A percentile compares a stretch with the other conserved stretches of the same genome.
Evolutionary conservation across 2,329 filamentous ascomycete species (phyloP).

Genomic region (Ceratocystis destructans): DNA sequence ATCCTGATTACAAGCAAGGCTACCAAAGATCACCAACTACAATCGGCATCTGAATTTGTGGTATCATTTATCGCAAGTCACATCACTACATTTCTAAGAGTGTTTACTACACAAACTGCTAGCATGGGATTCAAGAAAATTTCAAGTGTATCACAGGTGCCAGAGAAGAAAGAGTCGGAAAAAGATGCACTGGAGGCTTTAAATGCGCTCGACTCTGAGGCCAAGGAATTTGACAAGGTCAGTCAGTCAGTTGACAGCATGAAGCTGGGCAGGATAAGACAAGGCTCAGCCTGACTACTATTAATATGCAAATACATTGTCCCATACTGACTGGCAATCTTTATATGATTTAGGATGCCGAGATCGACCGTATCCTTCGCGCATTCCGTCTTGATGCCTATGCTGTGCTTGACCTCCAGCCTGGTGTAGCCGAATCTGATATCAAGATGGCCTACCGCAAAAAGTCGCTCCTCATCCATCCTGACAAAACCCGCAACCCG

Average conservation of each 20-base stretch:
- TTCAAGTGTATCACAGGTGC: slow-evolving; percentile 26
- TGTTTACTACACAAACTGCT: not conserved
- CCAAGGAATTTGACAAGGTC: slow-evolving; percentile 84
- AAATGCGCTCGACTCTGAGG: slow-evolving; percentile 67
- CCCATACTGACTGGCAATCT: not conserved
- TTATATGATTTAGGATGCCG: slow-evolving; percentile 53
- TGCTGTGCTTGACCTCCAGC: slow-evolving; percentile 87
- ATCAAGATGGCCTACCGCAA: slow-evolving; percentile 91
- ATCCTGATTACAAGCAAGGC: slow-evolving; percentile 1
- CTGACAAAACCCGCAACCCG: slow-evolving; percentile 90
- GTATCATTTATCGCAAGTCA: not conserved
- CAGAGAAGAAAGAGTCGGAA: slow-evolving; percentile 39
- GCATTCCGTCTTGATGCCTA: slow-evolving; percentile 74
- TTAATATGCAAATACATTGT: not conserved
- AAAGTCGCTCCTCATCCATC: slow-evolving; percentile 97
- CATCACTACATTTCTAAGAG: not conserved
- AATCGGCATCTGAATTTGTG: not conserved
- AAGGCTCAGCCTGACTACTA: not conserved
- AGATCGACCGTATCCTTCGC: slow-evolving; percentile 86
- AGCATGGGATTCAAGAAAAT: slow-evolving; percentile 19
- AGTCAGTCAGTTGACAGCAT: slow-evolving; percentile 19
- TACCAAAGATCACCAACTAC: not conserved
- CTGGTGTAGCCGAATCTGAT: slow-evolving; percentile 86
- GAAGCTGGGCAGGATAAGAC: not conserved
- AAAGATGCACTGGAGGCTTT: slow-evolving; percentile 44